Evolutionary conservation across 2,329 filamentous ascomycete genomes (phyloP).

Genomic region (Fusarium verrucosum): DNA sequence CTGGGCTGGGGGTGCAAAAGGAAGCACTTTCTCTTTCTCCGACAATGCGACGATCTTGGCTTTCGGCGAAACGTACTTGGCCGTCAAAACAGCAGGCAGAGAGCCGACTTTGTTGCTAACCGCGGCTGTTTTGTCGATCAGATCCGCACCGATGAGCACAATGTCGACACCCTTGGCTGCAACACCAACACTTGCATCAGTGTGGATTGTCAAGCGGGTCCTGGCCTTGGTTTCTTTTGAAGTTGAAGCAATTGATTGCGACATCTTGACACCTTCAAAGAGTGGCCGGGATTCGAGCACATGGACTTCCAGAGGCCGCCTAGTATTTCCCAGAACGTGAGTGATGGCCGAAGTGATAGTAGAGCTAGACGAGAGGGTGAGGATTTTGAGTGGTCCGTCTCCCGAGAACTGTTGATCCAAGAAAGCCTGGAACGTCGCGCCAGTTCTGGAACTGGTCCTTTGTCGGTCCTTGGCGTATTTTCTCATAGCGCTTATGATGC

Average conservation of each 20-base stretch:
- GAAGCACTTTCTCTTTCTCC: conserved; percentile 68
- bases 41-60: conserved; percentile 64
- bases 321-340: conserved; percentile 48
- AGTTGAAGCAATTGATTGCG: conserved; percentile 58
- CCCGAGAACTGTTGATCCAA: conserved; percentile 41
- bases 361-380: conserved; percentile 71
- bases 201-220: conserved; percentile 58
- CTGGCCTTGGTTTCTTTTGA: conserved; percentile 44
- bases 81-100: conserved; percentile 65
- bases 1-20: conserved; percentile 54
- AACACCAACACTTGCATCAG: conserved; percentile 67
- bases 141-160: conserved; percentile 71
- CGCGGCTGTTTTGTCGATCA: conserved; percentile 65
- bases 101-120: conserved; percentile 75
- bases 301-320: conserved; percentile 61
- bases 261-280: conserved; percentile 70
- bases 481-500: conserved; percentile 33
- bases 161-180: conserved; percentile 63
- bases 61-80: conserved; percentile 57
- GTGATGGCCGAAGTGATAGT: conserved; percentile 64
- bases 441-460: conserved; percentile 47
- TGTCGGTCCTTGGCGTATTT: conserved; percentile 34
- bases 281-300: conserved; percentile 74
- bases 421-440: conserved; percentile 48
- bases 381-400: conserved; percentile 54